Percentiles rank a stretch among this genome's conserved stretches.
These are phyloP conservation scores for Sporothrix mexicana DNA, from an alignment of 2,329 filamentous ascomycete genomes.

Conservation along the genomic window DNA sequence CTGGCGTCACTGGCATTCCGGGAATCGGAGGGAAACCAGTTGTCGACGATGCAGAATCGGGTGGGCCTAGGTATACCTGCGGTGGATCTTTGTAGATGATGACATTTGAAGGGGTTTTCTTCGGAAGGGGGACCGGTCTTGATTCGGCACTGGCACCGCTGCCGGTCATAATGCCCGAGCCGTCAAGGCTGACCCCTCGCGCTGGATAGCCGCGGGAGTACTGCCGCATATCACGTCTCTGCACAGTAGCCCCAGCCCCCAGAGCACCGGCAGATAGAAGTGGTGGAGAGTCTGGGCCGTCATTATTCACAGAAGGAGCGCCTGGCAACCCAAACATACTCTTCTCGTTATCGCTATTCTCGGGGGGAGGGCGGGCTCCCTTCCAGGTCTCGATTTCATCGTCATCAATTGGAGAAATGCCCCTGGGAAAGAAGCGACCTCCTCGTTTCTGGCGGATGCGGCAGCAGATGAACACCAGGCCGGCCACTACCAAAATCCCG, in stretches of 20 bases:
- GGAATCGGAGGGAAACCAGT: neutral
- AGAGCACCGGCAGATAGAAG: slow-evolving; percentile 20
- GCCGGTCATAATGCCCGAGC: neutral
- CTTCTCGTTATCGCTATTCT: slow-evolving; percentile 16
- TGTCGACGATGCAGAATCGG: slow-evolving; percentile 1
- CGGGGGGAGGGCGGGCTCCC: slow-evolving; percentile 42
- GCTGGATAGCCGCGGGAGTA: neutral
- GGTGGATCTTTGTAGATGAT: slow-evolving; percentile 57
- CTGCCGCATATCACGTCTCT: slow-evolving; percentile 19
- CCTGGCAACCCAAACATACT: neutral
- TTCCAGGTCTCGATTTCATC: slow-evolving; percentile 72
- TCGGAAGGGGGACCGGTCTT: slow-evolving; percentile 43
- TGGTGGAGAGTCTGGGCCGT: slow-evolving; percentile 24
- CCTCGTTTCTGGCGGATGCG: slow-evolving; percentile 49
- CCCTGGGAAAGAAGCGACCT: slow-evolving; percentile 56
- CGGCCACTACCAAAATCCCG: slow-evolving; percentile 49
- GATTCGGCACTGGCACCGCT: neutral
- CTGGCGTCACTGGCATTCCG: neutral
- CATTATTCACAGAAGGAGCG: neutral
- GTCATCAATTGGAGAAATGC: slow-evolving; percentile 66
- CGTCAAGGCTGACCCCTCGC: slow-evolving; percentile 28
- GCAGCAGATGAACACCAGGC: slow-evolving; percentile 48
- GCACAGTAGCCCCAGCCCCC: slow-evolving; percentile 25
- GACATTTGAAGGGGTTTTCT: slow-evolving; percentile 53
- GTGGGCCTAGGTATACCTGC: neutral